A percentile compares a stretch with the other conserved stretches of the same genome.
phyloP scores from a whole-genome alignment of 441 rosid genomes.

The Adansonia gregorii region DNA sequence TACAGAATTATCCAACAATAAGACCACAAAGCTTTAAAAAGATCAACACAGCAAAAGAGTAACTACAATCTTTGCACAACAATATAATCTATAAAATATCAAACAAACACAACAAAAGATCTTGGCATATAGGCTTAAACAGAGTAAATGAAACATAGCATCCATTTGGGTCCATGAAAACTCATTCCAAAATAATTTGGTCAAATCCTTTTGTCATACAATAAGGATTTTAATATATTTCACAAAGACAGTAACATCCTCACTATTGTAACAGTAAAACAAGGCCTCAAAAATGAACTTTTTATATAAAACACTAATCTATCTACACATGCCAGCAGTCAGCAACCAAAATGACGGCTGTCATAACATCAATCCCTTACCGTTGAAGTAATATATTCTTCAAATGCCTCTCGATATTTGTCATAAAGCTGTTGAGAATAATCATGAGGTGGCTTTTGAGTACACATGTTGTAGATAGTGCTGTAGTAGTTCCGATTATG shows the following conservation, averaged over 20 bases:
- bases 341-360: not conserved
- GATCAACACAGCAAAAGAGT: not conserved
- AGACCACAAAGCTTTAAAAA: not conserved
- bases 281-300: not conserved
- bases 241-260: not conserved
- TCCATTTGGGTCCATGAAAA: not conserved
- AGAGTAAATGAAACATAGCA: not conserved
- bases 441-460: constrained; percentile 91
- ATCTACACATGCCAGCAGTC: not conserved
- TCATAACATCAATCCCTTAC: constrained; percentile 43
- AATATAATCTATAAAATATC: not conserved
- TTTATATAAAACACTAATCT: not conserved
- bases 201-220: not conserved
- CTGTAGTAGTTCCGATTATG: constrained; percentile 43
- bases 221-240: not conserved
- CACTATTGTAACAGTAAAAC: not conserved
- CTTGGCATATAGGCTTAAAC: not conserved
- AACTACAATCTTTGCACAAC: not conserved
- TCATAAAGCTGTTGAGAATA: constrained; percentile 94
- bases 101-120: not conserved
- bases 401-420: constrained; percentile 75
- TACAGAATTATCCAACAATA: not conserved
- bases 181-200: not conserved
- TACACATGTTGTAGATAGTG: constrained; percentile 89
- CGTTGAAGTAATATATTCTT: constrained; percentile 62